phyloP scores from a whole-genome alignment of 1,139 yeast genomes.

The Protomyces gravidus region DNA sequence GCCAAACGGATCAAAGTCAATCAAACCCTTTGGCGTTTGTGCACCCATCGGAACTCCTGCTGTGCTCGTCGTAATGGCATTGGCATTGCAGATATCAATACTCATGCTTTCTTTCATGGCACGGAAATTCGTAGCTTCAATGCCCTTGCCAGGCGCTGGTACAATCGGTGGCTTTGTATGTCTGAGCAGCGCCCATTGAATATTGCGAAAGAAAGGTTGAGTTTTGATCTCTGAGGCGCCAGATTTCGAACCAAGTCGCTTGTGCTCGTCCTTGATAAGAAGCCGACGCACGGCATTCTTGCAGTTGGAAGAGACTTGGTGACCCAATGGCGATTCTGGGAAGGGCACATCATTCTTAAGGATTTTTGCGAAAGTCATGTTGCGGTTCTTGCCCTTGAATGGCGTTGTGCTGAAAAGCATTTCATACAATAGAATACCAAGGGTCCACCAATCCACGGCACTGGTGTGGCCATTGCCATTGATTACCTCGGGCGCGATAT shows the following conservation, averaged over 20 bases:
- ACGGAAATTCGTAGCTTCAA: slow-evolving; percentile 41
- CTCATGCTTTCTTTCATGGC: slow-evolving; percentile 40
- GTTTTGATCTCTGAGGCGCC: slow-evolving; percentile 93
- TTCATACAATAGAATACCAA: slow-evolving; percentile 85
- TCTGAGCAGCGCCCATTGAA: slow-evolving; percentile 91
- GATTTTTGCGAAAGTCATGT: slow-evolving; percentile 82
- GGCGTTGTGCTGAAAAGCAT: slow-evolving; percentile 96
- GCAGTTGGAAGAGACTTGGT: slow-evolving; percentile 65
- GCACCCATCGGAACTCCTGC: slow-evolving; percentile 44
- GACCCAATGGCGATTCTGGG: slow-evolving; percentile 45
- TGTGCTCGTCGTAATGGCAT: slow-evolving; percentile 32
- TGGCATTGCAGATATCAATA: slow-evolving; percentile 38
- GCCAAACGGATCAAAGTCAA: slow-evolving; percentile 68
- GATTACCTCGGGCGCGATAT: slow-evolving; percentile 96
- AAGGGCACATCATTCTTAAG: slow-evolving; percentile 78
- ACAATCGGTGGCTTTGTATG: slow-evolving; percentile 93
- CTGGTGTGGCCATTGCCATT: slow-evolving; percentile 96
- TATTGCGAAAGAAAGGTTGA: slow-evolving; percentile 82
- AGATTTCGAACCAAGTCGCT: slow-evolving; percentile 80
- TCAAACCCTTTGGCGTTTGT: slow-evolving; percentile 35
- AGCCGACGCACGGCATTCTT: slow-evolving; percentile 74
- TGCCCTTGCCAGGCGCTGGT: slow-evolving; percentile 67
- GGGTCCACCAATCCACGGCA: slow-evolving; percentile 99
- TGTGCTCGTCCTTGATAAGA: slow-evolving; percentile 79
- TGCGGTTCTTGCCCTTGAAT: slow-evolving; percentile 83